Conservation (phyloP, 2,329 filamentous ascomycete species). For the Paraphaeosphaeria minitans region DNA sequence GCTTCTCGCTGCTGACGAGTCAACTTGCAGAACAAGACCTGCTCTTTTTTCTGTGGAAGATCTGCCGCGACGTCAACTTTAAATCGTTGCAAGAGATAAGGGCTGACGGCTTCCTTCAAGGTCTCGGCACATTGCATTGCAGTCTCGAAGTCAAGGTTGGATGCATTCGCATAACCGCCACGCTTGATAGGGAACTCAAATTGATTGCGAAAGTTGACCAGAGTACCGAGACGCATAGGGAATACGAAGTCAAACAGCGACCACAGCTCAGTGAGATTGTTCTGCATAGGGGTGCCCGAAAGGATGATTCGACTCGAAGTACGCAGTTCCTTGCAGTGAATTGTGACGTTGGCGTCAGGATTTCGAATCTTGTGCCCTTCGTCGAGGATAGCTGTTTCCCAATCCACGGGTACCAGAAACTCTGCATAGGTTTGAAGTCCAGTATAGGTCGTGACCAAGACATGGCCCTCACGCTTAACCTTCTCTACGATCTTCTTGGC, state of each 20-base stretch:
- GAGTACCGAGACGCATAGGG: slow-evolving; percentile 89
- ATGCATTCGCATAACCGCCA: slow-evolving; percentile 94
- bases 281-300: slow-evolving; percentile 97
- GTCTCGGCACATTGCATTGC: slow-evolving; percentile 93
- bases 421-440: slow-evolving; percentile 92
- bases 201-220: slow-evolving; percentile 86
- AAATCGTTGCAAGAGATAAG: slow-evolving; percentile 88
- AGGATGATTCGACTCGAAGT: slow-evolving; percentile 91
- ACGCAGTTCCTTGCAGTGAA: slow-evolving; percentile 90
- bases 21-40: slow-evolving; percentile 94
- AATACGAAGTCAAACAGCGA: slow-evolving; percentile 98
- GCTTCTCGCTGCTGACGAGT: slow-evolving; percentile 77
- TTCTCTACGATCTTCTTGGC: slow-evolving; percentile 81
- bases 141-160: slow-evolving; percentile 91
- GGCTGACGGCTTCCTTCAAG: slow-evolving; percentile 89
- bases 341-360: slow-evolving; percentile 90
- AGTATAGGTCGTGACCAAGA: slow-evolving; percentile 93
- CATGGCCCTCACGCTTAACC: slow-evolving; percentile 83
- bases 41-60: slow-evolving; percentile 92
- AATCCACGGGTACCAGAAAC: slow-evolving; percentile 79
- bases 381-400: slow-evolving; percentile 93
- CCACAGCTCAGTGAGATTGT: slow-evolving; percentile 94
- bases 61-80: slow-evolving; percentile 95
- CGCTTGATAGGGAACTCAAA: slow-evolving; percentile 94
- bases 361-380: slow-evolving; percentile 99